A percentile compares a stretch with the other conserved stretches of the same genome.
phyloP scores from a whole-genome alignment of 495 filamentous ascomycete genomes.

The Gamarada debralockiae region DNA sequence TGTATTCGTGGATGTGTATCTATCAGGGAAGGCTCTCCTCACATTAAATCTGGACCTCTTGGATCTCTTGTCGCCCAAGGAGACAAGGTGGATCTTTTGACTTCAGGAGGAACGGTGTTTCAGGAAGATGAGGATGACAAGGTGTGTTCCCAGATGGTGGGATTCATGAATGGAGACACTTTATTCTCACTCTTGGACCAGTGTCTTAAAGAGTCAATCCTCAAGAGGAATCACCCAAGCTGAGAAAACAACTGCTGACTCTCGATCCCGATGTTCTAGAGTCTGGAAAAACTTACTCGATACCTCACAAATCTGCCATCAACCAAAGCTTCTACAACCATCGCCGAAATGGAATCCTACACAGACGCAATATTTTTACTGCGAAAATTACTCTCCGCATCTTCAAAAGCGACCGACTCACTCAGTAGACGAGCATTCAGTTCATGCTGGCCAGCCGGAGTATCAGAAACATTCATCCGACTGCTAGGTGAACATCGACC shows the following conservation, averaged over 20 bases:
- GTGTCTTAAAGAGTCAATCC: too few relatives aligned
- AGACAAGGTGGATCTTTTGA: background rate
- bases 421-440: background rate
- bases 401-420: background rate
- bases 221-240: too few relatives aligned
- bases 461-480: constrained; percentile 2
- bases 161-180: too few relatives aligned
- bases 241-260: too few relatives aligned
- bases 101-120: background rate
- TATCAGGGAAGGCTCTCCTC: background rate
- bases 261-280: too few relatives aligned
- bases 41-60: constrained; percentile 9
- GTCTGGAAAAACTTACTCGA: background rate
- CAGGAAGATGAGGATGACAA: constrained; percentile 5
- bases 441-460: constrained; percentile 1
- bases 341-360: constrained; percentile 10
- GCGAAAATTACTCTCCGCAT: constrained; percentile 7
- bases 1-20: constrained; percentile 8
- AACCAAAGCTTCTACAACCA: constrained; percentile 9
- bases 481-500: constrained; percentile 7
- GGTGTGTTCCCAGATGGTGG: too few relatives aligned
- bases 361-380: constrained; percentile 5
- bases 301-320: background rate
- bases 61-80: constrained; percentile 5
- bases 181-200: too few relatives aligned